Percentiles rank a stretch among this genome's conserved stretches.
phyloP scores from a whole-genome alignment of 176 grass and related monocot species.

The Chloris gayana region DNA sequence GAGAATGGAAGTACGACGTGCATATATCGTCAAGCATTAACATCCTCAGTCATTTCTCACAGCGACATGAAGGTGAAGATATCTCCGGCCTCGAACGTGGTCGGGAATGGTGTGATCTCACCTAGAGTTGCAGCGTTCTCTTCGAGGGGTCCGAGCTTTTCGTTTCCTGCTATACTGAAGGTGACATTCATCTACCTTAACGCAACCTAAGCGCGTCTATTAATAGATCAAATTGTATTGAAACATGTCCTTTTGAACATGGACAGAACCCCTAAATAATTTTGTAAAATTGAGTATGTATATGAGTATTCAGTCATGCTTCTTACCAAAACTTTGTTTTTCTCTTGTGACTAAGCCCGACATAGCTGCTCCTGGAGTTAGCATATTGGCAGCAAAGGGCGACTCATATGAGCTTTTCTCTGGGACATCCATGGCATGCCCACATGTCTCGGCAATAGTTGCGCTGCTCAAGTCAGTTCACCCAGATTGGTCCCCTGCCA shows the following conservation, averaged over 20 bases:
- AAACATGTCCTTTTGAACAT: too few species aligned
- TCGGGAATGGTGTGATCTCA: not conserved
- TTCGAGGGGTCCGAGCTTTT: not conserved
- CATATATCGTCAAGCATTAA: too few species aligned
- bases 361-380: constrained; percentile 32
- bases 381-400: constrained; percentile 24
- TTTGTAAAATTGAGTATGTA: too few species aligned
- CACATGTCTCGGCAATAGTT: constrained; percentile 40
- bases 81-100: not conserved
- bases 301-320: too few species aligned
- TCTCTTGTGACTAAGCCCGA: constrained; percentile 33
- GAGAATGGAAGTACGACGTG: too few species aligned
- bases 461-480: constrained; percentile 36
- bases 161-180: constrained; percentile 8
- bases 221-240: too few species aligned
- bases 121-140: constrained; percentile 1
- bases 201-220: too few species aligned
- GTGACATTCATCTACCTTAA: not conserved
- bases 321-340: too few species aligned
- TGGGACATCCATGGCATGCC: constrained; percentile 48
- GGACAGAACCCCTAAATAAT: too few species aligned
- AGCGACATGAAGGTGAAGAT: not conserved
- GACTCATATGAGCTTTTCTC: not conserved
- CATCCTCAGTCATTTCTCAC: not conserved
- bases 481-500: constrained; percentile 46